Conservation (phyloP, 768 basidiomycete species). For the Lactarius tabidus region DNA sequence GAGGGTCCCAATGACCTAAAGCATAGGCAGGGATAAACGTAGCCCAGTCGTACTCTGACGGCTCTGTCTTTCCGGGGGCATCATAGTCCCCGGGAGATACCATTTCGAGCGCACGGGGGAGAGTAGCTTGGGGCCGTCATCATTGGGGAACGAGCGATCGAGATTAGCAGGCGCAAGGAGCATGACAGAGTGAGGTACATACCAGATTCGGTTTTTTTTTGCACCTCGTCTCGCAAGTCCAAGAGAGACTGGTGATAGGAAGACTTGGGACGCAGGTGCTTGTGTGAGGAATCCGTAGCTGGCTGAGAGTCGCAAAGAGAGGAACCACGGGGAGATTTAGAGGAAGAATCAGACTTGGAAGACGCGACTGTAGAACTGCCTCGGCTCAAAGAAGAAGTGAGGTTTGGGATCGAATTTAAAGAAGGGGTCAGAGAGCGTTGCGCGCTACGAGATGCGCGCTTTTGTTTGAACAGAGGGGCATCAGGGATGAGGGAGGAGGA, state of each 20-base stretch:
- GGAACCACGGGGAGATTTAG: background rate
- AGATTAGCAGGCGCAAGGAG: background rate
- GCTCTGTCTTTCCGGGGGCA: conserved; percentile 22
- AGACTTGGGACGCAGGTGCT: conserved; percentile 14
- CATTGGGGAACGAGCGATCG: background rate
- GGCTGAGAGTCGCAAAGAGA: conserved; percentile 14
- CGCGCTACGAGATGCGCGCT: conserved; percentile 31
- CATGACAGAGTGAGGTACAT: background rate
- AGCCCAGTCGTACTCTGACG: conserved; percentile 57
- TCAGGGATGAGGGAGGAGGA: conserved; percentile 34
- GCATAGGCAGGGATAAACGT: conserved; percentile 77
- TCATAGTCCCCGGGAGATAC: conserved; percentile 27
- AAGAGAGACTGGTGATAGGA: conserved; percentile 23
- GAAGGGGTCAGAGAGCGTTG: conserved; percentile 44
- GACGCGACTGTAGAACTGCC: conserved; percentile 16
- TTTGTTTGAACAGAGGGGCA: conserved; percentile 27
- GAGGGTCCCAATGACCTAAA: conserved; percentile 75
- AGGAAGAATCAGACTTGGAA: conserved; percentile 10
- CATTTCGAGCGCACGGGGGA: conserved; percentile 29
- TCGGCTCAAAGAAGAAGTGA: conserved; percentile 24
- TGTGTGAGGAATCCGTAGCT: conserved; percentile 9
- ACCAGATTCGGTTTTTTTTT: conserved; percentile 20
- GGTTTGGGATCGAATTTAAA: conserved; percentile 41
- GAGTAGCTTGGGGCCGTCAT: conserved; percentile 4
- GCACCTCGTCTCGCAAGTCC: conserved; percentile 22